phyloP scores from a whole-genome alignment of 768 basidiomycete species.

The Dacryopinax spathularia region DNA sequence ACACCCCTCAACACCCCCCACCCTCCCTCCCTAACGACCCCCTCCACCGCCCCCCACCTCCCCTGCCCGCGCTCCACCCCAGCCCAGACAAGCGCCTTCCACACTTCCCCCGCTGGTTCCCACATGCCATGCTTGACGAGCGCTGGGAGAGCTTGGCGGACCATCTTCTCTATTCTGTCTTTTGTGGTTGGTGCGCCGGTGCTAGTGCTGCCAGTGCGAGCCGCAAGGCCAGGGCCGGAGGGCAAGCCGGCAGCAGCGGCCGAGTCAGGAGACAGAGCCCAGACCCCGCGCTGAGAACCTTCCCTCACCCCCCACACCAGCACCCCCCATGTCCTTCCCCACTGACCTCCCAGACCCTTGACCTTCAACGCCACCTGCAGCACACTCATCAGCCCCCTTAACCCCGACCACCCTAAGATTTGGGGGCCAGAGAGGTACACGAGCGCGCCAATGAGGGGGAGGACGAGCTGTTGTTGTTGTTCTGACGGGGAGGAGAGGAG shows the following conservation, averaged over 20 bases:
- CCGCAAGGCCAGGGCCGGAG: too few relatives aligned
- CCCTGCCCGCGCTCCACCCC: neutral
- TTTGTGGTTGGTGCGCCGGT: neutral
- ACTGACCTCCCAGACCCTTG: neutral
- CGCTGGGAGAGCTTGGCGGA: neutral
- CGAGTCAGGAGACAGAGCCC: neutral
- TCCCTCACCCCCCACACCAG: neutral
- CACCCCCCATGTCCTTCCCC: neutral
- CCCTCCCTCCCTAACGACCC: too few relatives aligned
- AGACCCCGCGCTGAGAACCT: neutral
- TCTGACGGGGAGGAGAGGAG: neutral
- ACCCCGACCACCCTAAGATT: neutral
- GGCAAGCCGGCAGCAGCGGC: neutral
- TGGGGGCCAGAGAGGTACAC: neutral
- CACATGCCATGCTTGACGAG: neutral
- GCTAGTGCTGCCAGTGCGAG: neutral
- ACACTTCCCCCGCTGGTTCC: neutral
- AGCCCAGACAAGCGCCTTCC: neutral
- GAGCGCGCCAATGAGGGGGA: neutral
- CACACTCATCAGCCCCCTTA: neutral
- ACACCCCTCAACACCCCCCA: neutral
- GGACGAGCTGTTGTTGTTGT: neutral
- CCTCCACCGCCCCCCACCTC: too few relatives aligned
- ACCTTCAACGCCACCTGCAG: neutral
- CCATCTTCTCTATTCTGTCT: neutral